Percentiles rank a stretch among this genome's conserved stretches.
Evolutionary conservation across 495 filamentous ascomycete species (phyloP).

Genomic region (Physcia stellaris): DNA sequence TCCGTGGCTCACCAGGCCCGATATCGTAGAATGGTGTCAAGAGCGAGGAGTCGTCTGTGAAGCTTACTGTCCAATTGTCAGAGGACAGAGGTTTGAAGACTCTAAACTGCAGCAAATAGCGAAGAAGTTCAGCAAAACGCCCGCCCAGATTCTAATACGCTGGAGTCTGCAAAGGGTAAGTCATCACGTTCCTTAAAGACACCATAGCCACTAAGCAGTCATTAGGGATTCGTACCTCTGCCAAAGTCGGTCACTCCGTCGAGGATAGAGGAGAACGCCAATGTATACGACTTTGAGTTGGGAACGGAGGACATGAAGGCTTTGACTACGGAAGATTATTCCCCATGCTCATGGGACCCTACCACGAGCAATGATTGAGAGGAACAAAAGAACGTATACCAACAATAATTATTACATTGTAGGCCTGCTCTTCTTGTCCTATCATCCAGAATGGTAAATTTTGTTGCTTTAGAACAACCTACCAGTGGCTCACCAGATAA

Average conservation of each 20-base stretch:
- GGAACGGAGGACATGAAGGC: conserved; percentile 40
- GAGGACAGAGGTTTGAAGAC: conserved; percentile 53
- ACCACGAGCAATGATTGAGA: conserved; percentile 35
- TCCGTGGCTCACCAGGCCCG: conserved; percentile 66
- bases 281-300: conserved; percentile 75
- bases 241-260: conserved; percentile 57
- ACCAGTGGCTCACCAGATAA: too few species aligned
- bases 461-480: too few species aligned
- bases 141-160: conserved; percentile 65
- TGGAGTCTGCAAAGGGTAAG: conserved; percentile 79
- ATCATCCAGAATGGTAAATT: too few species aligned
- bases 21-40: conserved; percentile 65
- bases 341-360: conserved; percentile 48
- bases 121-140: conserved; percentile 57
- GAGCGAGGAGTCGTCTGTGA: conserved; percentile 56
- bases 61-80: conserved; percentile 70
- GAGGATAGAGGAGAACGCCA: conserved; percentile 64
- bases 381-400: too few species aligned
- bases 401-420: too few species aligned
- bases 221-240: conserved; percentile 50
- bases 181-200: background rate
- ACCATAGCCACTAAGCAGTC: background rate
- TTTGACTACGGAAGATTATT: conserved; percentile 44
- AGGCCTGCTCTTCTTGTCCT: too few species aligned
- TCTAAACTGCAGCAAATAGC: conserved; percentile 42